Percentiles rank a stretch among this genome's conserved stretches.
Conservation (phyloP, 179 eudicot genomes). For the Actinidia arguta region DNA sequence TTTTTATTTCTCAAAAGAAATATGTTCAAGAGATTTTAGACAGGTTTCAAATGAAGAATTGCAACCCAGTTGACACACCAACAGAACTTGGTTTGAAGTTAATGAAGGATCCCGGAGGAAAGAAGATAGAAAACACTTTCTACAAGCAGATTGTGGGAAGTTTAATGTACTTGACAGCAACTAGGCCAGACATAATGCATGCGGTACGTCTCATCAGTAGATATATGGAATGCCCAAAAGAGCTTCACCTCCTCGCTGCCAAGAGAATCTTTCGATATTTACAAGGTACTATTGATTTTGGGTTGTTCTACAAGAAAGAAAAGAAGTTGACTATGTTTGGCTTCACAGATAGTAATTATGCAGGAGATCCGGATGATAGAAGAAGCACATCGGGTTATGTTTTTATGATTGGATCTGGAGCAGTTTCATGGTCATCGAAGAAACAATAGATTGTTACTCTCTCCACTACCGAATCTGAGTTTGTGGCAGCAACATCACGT, state of each 20-base stretch:
- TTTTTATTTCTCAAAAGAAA: background rate
- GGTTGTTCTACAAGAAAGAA: background rate
- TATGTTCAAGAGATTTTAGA: too few relatives aligned
- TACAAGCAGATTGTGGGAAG: conserved; percentile 3
- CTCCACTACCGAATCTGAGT: conserved; percentile 5
- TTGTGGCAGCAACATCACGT: conserved; percentile 13
- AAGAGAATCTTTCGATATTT: background rate
- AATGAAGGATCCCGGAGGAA: background rate
- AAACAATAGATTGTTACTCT: conserved; percentile 16
- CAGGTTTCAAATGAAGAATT: background rate
- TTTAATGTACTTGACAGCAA: conserved; percentile 3
- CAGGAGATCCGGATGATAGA: too few relatives aligned
- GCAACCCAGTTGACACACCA: background rate
- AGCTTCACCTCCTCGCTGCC: background rate
- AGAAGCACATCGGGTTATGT: too few relatives aligned
- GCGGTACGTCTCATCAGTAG: background rate
- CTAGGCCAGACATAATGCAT: too few relatives aligned
- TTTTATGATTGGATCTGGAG: background rate
- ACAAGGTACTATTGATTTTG: background rate
- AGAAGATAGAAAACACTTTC: background rate
- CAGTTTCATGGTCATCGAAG: conserved; percentile 9
- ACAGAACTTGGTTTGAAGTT: background rate
- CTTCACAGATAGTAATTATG: conserved; percentile 2
- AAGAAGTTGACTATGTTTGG: background rate
- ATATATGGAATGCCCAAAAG: background rate